Base-by-base conservation (phyloP, 108 stramenopile genomes). In the Fistulifera pelliculosa region DNA sequence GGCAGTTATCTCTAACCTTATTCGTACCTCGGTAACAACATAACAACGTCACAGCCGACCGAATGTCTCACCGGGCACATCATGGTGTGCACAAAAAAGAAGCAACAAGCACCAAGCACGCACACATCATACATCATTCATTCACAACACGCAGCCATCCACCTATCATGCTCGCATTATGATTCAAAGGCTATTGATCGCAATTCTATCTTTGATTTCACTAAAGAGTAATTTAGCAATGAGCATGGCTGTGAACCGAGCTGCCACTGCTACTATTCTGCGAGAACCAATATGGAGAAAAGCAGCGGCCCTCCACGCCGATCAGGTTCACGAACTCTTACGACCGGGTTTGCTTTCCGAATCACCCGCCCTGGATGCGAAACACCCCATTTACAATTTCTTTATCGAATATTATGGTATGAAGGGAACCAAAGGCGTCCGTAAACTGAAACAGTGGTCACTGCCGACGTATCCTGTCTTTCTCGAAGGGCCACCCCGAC, bases 331-430 rank as follows among this genome's bases (percentile, higher is more conserved):
- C 27, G 38, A 40, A 40, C 16, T 22, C 5, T 19, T 40, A 39
- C 18, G 18, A 19, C 19, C 18, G 3, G 54, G 54, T 17, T 38
- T 24, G 12, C 11, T 11, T 5, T 8, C 49, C 42, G 43, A 42
- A 27, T 52, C 56, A 63, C 65, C 76, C 17, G 71, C 74, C 4
- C 50, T 90, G 56, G 83, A 90, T 68, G 77, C 84, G 14, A 55
- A 65, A 27, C 58, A 90, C 69, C 88, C 88, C 14, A 58, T 85
- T n/a, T 90, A 83, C 60, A 90, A 90, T 49, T 90, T 90, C 65
- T 52, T 90, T 27, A 76, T 90, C 31, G 88, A 90, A 58, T 90
- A 90, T 58, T 90, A 90, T 60, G 88, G 88, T 16, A 43, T 90
- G 15, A 85, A 81, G 48, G 83, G 81, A 0, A 31, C 50, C 47